Base-by-base conservation (phyloP, 2,329 filamentous ascomycete genomes). In the Talaromyces sp. region DNA sequence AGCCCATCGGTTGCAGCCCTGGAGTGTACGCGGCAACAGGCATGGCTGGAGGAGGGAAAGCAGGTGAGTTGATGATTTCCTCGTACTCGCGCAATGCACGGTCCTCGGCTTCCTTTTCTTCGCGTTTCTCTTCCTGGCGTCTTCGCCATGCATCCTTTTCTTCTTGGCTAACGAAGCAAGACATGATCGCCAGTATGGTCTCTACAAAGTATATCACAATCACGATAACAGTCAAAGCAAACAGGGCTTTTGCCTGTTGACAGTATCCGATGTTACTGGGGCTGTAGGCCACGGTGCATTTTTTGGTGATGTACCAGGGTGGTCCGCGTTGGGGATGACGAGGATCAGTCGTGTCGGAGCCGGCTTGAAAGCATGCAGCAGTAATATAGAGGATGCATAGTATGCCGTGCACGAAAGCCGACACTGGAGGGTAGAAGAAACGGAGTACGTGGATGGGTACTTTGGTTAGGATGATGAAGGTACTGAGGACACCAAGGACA, bases 221-320 rank as follows among this genome's bases (percentile, higher is more conserved):
- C 64, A 87, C 81, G 31, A 87, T 74, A 60, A 86, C 77, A 3
- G 82, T 85, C 22, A 87, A 78, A 1, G 81, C 85, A 70, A 88
- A 88, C 3, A 81, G 76, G 7, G 80, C 78, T 71, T 88, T 86
- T 4, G 86, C 85, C 74, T 89, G 87, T 74, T 82, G 76, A 73
- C 87, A 89, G 72, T 87, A 89, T 19, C 72, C 72, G 37, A 83
- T 74, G 62, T 84, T 78, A 54, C 76, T 78, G 56, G 77, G 75
- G 49, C 80, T 73, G 6, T 75, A 74, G 0, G 84, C 81, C 27
- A 87, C 82, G 60, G 75, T 80, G 76, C 87, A 89, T 69, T 77
- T 84, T 74, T 88, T 87, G 61, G 84, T 84, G 69, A 89, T 84
- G 71, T 88, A 88, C 87, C 87, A 89, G 8, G 87, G 85, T 19